Evolutionary conservation across 805 yeast species (phyloP).

Genomic region (Ogataea chonburiensis): DNA sequence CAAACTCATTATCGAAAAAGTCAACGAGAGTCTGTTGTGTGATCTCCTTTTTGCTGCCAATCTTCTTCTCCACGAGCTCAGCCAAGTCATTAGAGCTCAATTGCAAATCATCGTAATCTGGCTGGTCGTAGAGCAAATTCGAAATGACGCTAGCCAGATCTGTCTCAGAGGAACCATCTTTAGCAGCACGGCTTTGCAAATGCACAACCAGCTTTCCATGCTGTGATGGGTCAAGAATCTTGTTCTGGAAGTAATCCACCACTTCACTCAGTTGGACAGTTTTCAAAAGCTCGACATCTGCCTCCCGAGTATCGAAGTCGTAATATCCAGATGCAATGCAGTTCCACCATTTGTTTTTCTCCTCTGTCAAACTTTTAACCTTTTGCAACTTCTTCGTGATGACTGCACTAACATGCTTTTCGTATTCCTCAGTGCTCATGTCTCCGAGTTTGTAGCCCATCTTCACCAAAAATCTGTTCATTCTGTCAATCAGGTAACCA

Average conservation of each 20-base stretch:
- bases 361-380: conserved; percentile 77
- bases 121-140: conserved; percentile 30
- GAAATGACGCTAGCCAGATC: conserved; percentile 28
- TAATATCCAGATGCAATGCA: conserved; percentile 74
- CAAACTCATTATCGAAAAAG: conserved; percentile 22
- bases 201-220: conserved; percentile 55
- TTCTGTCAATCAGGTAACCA: conserved; percentile 71
- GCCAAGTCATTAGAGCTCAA: conserved; percentile 26
- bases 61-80: conserved; percentile 21
- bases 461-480: conserved; percentile 58
- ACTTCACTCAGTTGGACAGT: conserved; percentile 57
- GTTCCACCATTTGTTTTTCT: conserved; percentile 61
- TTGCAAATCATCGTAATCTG: conserved; percentile 30
- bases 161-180: conserved; percentile 22
- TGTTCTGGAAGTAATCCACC: conserved; percentile 48
- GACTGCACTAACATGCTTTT: conserved; percentile 67
- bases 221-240: conserved; percentile 32
- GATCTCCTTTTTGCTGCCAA: conserved; percentile 11
- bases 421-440: conserved; percentile 64
- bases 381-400: conserved; percentile 65
- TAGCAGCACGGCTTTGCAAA: conserved; percentile 52
- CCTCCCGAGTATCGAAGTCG: conserved; percentile 61
- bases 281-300: conserved; percentile 57
- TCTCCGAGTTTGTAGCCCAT: conserved; percentile 43
- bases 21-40: conserved; percentile 8